Percentiles rank a stretch among this genome's conserved stretches.
These are phyloP conservation scores for Chalaropsis thielavioides DNA, from an alignment of 2,329 filamentous ascomycete genomes.

Conservation along the genomic window DNA sequence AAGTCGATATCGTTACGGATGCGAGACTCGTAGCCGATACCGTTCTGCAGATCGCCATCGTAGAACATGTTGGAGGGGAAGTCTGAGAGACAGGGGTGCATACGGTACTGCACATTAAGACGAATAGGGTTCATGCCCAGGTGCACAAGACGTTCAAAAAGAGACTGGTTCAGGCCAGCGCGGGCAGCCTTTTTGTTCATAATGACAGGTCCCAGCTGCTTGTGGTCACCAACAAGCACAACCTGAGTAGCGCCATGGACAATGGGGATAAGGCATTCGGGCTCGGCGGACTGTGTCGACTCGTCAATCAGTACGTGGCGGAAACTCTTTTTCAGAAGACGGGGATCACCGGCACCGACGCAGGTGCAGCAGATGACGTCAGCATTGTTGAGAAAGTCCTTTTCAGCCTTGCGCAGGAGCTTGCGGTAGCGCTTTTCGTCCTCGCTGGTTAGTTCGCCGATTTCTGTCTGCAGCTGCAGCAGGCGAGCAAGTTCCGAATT, in stretches of 20 bases:
- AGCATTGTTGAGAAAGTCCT: conserved; percentile 85
- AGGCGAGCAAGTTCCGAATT: conserved; percentile 88
- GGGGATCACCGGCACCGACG: conserved; percentile 89
- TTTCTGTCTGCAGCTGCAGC: conserved; percentile 78
- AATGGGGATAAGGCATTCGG: conserved; percentile 96
- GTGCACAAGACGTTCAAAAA: conserved; percentile 91
- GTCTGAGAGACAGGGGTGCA: conserved; percentile 94
- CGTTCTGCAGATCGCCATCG: conserved; percentile 91
- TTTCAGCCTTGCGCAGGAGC: conserved; percentile 81
- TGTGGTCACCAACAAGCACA: conserved; percentile 95
- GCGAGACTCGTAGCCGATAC: conserved; percentile 77
- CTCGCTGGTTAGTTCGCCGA: conserved; percentile 82
- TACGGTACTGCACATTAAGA: conserved; percentile 93
- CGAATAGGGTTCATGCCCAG: conserved; percentile 83
- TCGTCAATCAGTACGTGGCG: conserved; percentile 96
- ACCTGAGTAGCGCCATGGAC: conserved; percentile 97
- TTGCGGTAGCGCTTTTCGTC: conserved; percentile 99
- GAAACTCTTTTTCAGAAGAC: conserved; percentile 94
- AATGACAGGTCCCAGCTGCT: conserved; percentile 93
- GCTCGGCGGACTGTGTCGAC: conserved; percentile 93
- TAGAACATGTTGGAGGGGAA: conserved; percentile 99
- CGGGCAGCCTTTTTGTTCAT: conserved; percentile 99
- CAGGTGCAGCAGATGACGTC: conserved; percentile 99
- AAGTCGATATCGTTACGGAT: conserved; percentile 91
- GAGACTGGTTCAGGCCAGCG: conserved; percentile 91